Conservation (phyloP, 192 early-diverging fungal genomes). For the Coemansia interrupta region DNA sequence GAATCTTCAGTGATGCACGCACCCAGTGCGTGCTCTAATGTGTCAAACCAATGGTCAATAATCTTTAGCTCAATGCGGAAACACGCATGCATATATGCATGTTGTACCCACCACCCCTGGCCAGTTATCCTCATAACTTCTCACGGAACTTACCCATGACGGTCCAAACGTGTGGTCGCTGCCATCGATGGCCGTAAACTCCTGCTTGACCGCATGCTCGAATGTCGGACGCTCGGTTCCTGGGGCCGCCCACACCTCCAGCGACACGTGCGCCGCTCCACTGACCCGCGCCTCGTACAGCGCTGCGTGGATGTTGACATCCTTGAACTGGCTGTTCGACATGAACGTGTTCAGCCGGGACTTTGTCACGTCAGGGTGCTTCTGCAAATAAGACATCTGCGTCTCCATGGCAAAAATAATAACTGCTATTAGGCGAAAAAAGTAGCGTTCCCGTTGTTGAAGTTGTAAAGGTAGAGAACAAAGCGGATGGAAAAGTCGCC, state of each 20-base stretch:
- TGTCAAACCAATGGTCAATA: neutral
- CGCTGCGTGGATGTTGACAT: constrained; percentile 61
- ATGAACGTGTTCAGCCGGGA: constrained; percentile 72
- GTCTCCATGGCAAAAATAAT: constrained; percentile 23
- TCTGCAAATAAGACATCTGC: constrained; percentile 48
- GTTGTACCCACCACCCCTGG: no score
- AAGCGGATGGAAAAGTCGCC: neutral
- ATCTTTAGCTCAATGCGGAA: no score
- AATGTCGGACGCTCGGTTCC: constrained; percentile 52
- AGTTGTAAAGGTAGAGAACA: neutral
- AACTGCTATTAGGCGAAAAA: no score
- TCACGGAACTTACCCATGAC: constrained; percentile 58
- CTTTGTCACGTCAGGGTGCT: constrained; percentile 75
- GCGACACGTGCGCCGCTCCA: constrained; percentile 52
- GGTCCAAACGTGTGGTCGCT: constrained; percentile 81
- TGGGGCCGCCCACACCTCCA: constrained; percentile 50
- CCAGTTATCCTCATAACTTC: no score
- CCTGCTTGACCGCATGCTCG: constrained; percentile 56
- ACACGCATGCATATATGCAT: neutral
- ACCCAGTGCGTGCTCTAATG: constrained; percentile 68
- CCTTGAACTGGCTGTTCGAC: constrained; percentile 60
- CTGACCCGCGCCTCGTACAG: constrained; percentile 51
- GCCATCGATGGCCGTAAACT: constrained; percentile 60
- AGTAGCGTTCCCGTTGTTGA: no score
- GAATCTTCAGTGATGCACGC: constrained; percentile 68